phyloP scores from a whole-genome alignment of 257 asterid species.

The Scutellaria minor region DNA sequence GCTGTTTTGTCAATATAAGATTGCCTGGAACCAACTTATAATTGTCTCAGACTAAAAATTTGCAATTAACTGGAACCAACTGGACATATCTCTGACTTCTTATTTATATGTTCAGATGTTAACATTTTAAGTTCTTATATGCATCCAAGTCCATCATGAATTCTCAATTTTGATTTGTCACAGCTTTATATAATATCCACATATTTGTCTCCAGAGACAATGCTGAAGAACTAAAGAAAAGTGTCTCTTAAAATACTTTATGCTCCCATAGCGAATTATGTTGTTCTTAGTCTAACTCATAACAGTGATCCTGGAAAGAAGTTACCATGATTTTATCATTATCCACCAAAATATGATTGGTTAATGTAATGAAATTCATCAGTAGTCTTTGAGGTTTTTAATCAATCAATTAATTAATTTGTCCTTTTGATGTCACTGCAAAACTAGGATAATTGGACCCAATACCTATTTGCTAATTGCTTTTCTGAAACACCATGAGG shows the following conservation, averaged over 20 bases:
- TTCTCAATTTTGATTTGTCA: slow-evolving; percentile 8
- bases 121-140: slow-evolving; percentile 26
- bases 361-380: slow-evolving; percentile 24
- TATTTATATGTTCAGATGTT: slow-evolving; percentile 4
- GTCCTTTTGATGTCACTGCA: not conserved
- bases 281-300: slow-evolving; percentile 14
- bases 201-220: slow-evolving; percentile 9
- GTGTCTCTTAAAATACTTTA: not conserved
- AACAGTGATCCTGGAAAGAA: slow-evolving; percentile 7
- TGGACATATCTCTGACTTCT: slow-evolving; percentile 23
- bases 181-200: slow-evolving; percentile 11
- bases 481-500: slow-evolving; percentile 16
- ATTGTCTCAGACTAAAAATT: slow-evolving; percentile 17
- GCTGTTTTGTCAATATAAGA: slow-evolving; percentile 20
- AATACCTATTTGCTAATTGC: slow-evolving; percentile 17
- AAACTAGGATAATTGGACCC: slow-evolving; percentile 20
- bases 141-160: slow-evolving; percentile 18
- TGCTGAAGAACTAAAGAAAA: slow-evolving; percentile 28
- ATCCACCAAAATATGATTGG: slow-evolving; percentile 6
- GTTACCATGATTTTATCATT: slow-evolving; percentile 22
- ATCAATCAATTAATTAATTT: not conserved
- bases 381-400: slow-evolving; percentile 10
- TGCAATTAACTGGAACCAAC: slow-evolving; percentile 19
- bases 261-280: not conserved
- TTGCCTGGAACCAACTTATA: slow-evolving; percentile 20